Evolutionary conservation across 768 basidiomycete species (phyloP).

Genomic region (Gautieria morchelliformis): DNA sequence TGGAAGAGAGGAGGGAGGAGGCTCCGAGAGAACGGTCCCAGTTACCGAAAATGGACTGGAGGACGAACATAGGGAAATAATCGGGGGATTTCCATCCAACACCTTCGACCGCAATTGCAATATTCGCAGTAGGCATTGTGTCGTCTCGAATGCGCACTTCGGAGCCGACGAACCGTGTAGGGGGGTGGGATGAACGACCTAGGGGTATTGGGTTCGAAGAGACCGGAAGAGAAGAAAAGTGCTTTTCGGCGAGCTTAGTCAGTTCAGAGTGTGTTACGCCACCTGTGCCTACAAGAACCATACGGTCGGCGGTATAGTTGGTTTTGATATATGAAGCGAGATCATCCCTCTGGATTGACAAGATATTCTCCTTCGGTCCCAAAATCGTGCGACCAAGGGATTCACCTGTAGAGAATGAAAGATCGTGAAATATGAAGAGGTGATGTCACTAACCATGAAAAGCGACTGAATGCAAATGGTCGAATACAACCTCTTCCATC

Average conservation of each 20-base stretch:
- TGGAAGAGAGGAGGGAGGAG: conserved; percentile 80
- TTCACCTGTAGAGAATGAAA: conserved; percentile 49
- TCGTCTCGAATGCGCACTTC: conserved; percentile 96
- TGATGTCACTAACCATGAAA: conserved; percentile 68
- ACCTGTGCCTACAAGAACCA: conserved; percentile 96
- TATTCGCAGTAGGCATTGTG: conserved; percentile 76
- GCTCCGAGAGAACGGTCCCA: conserved; percentile 97
- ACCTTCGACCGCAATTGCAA: conserved; percentile 96
- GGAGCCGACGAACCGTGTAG: conserved; percentile 81
- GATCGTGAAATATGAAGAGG: conserved; percentile 6
- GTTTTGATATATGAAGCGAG: conserved; percentile 87
- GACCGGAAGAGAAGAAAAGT: conserved; percentile 83
- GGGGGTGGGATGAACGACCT: conserved; percentile 66
- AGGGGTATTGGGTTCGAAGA: conserved; percentile 85
- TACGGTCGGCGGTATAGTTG: conserved; percentile 97
- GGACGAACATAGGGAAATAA: conserved; percentile 99
- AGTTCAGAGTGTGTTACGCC: conserved; percentile 89
- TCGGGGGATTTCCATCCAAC: conserved; percentile 97
- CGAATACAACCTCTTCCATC: conserved; percentile 96
- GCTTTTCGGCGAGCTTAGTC: conserved; percentile 89
- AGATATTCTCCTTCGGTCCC: conserved; percentile 90
- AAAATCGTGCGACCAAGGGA: conserved; percentile 95
- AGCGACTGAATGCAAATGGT: conserved; percentile 93
- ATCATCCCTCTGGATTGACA: conserved; percentile 89
- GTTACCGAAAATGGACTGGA: conserved; percentile 97